Evolutionary conservation across 352 stramenopile genomes (phyloP).

Genomic region (Nothophytophthora sp.): DNA sequence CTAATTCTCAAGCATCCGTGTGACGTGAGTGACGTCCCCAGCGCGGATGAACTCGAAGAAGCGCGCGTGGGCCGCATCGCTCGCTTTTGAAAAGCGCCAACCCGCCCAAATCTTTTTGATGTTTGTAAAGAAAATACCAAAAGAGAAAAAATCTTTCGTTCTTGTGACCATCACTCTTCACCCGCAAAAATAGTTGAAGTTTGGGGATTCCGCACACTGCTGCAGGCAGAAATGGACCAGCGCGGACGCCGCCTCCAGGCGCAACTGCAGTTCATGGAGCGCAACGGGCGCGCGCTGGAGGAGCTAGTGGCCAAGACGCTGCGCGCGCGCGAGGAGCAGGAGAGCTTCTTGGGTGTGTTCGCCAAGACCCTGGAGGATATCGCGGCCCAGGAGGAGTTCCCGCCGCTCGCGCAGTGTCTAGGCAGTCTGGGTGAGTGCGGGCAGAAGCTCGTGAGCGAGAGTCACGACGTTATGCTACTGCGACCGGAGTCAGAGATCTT

Average conservation of each 20-base stretch:
- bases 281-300: conserved; percentile 72
- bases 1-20: too few species aligned
- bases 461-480: conserved; percentile 77
- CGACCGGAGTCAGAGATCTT: conserved; percentile 71
- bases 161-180: too few species aligned
- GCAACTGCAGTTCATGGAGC: conserved; percentile 84
- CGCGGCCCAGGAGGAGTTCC: conserved; percentile 55
- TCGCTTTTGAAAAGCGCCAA: too few species aligned
- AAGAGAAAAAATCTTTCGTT: too few species aligned
- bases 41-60: too few species aligned
- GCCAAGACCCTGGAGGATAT: conserved; percentile 64
- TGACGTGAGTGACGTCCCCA: too few species aligned
- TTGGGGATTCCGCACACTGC: background rate
- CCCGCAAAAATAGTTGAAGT: background rate
- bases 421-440: conserved; percentile 44
- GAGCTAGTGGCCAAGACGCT: conserved; percentile 73
- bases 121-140: too few species aligned
- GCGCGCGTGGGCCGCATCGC: too few species aligned
- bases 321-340: conserved; percentile 63
- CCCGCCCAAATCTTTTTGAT: too few species aligned
- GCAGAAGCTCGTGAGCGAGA: conserved; percentile 59
- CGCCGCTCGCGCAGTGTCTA: conserved; percentile 51
- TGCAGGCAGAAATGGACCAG: conserved; percentile 39
- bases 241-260: conserved; percentile 42
- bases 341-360: conserved; percentile 57